These are phyloP conservation scores for Nannochloris sp. DNA, from an alignment of 139 green algal genomes.

Conservation along the genomic window DNA sequence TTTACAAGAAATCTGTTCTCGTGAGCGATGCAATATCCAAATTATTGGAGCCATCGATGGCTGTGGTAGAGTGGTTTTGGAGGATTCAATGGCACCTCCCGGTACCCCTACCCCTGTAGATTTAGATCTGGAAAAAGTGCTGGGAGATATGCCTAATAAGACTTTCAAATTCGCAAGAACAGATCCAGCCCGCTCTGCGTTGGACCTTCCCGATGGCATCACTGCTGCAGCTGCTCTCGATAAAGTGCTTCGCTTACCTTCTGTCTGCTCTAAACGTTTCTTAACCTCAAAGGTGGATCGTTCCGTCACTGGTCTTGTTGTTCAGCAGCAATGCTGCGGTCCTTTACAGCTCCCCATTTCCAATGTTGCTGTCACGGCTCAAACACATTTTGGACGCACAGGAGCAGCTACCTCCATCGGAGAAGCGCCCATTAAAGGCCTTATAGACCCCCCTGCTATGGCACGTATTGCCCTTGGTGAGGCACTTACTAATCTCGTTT, in stretches of 20 bases:
- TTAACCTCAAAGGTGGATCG: constrained; percentile 97
- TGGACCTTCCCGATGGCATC: constrained; percentile 50
- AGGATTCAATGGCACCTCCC: constrained; percentile 55
- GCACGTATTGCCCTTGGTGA: constrained; percentile 89
- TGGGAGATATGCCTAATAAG: constrained; percentile 98
- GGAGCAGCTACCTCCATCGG: constrained; percentile 90
- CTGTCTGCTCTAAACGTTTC: constrained; percentile 95
- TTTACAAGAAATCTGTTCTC: constrained; percentile 78
- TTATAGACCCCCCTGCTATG: constrained; percentile 90
- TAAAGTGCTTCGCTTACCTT: constrained; percentile 79
- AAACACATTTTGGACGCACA: constrained; percentile 62
- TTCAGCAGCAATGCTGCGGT: constrained; percentile 95
- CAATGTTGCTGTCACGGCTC: constrained; percentile 88
- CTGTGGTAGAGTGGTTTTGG: constrained; percentile 75
- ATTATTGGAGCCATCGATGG: constrained; percentile 93
- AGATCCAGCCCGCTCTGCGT: constrained; percentile 1
- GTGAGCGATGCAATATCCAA: constrained; percentile 89
- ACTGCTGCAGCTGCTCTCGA: constrained; percentile 49
- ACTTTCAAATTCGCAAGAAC: constrained; percentile 62
- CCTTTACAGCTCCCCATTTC: constrained; percentile 83
- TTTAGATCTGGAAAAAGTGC: constrained; percentile 92
- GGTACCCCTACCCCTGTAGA: constrained; percentile 71
- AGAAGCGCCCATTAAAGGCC: constrained; percentile 92
- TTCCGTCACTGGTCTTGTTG: constrained; percentile 87
- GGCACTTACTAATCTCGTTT: constrained; percentile 94